phyloP scores from a whole-genome alignment of 768 basidiomycete genomes.

The Rhizopogon sp. region DNA sequence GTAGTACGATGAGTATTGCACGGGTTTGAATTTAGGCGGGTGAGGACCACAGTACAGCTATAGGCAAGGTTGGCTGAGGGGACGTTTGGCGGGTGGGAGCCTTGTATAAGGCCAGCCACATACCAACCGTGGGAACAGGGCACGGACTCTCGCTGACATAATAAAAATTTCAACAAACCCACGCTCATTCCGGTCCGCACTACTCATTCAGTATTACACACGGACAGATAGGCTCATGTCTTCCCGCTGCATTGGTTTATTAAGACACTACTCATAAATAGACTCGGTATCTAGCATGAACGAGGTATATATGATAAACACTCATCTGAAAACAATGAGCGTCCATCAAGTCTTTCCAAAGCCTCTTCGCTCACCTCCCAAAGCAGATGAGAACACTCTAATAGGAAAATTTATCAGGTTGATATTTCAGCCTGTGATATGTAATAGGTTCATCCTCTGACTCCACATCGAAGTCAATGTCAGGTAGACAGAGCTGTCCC shows the following conservation, averaged over 20 bases:
- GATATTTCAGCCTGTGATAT: not conserved
- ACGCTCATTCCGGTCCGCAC: not conserved
- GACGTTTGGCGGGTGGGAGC: slow-evolving; percentile 33
- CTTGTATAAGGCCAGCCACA: slow-evolving; percentile 29
- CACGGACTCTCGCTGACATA: slow-evolving; percentile 31
- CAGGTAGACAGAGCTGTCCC: slow-evolving; percentile 46
- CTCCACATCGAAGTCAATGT: slow-evolving; percentile 20
- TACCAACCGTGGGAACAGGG: slow-evolving; percentile 29
- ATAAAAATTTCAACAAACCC: slow-evolving; percentile 26
- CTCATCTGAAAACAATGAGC: not conserved
- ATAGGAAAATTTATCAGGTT: not conserved
- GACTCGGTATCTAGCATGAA: no score
- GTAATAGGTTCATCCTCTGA: slow-evolving; percentile 5
- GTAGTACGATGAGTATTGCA: slow-evolving; percentile 20
- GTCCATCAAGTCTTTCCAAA: not conserved
- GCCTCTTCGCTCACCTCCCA: not conserved
- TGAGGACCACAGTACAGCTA: slow-evolving; percentile 29
- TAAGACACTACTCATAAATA: no score
- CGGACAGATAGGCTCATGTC: no score
- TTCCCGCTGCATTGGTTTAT: no score
- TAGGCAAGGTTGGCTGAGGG: slow-evolving; percentile 32
- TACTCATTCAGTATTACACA: no score
- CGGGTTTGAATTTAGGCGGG: slow-evolving; percentile 29
- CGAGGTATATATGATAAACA: not conserved
- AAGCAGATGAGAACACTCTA: not conserved